Conservation (phyloP, 179 eudicot genomes). For the Nepenthes alata region DNA sequence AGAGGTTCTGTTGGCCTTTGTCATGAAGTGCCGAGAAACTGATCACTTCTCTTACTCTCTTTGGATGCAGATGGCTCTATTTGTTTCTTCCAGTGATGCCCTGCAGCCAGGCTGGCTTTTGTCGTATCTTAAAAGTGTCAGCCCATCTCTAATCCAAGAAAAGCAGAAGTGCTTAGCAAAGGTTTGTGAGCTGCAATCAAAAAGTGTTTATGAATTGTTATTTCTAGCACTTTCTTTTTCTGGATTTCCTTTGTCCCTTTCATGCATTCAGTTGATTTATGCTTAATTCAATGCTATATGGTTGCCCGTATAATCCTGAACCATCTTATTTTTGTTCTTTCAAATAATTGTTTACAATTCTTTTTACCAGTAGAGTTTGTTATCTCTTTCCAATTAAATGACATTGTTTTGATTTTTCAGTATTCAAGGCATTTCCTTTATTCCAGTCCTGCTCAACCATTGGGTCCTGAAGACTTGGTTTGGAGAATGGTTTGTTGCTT, state of each 20-base stretch:
- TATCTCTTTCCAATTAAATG: background rate
- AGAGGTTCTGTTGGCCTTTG: background rate
- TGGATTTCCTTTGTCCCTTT: too few relatives aligned
- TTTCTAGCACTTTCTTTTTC: too few relatives aligned
- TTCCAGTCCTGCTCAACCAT: constrained; percentile 87
- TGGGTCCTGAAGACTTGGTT: constrained; percentile 88
- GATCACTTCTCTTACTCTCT: constrained; percentile 6
- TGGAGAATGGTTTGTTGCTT: constrained; percentile 87
- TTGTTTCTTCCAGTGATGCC: constrained; percentile 84
- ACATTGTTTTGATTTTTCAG: constrained; percentile 22
- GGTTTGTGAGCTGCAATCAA: constrained; percentile 22
- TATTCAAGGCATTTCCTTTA: constrained; percentile 83
- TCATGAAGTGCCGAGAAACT: background rate
- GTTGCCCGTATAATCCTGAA: too few relatives aligned
- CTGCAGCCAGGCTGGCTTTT: constrained; percentile 76
- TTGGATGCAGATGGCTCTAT: constrained; percentile 67
- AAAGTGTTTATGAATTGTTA: too few relatives aligned
- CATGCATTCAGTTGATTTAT: too few relatives aligned
- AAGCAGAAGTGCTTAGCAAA: constrained; percentile 55
- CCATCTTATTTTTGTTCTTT: too few relatives aligned
- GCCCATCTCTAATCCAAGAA: constrained; percentile 44
- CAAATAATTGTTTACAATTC: too few relatives aligned
- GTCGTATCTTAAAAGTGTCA: constrained; percentile 46
- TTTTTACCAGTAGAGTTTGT: too few relatives aligned
- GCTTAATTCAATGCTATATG: too few relatives aligned